These are phyloP conservation scores for Buxus sempervirens DNA, from an alignment of 164 flowering plant genomes.

Conservation along the genomic window DNA sequence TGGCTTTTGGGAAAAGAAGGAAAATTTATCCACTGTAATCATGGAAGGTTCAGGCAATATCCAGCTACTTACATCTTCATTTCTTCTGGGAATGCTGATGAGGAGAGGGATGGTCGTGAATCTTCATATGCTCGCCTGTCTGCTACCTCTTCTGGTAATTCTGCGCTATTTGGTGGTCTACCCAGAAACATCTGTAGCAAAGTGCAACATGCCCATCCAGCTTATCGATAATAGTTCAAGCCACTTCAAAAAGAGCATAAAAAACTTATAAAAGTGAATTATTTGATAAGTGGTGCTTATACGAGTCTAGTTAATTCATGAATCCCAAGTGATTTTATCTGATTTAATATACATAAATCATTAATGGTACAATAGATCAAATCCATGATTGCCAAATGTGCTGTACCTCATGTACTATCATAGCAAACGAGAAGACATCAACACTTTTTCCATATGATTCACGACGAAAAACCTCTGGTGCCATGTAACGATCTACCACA, in stretches of 20 bases:
- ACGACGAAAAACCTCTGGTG: slow-evolving; percentile 64
- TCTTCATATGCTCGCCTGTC: slow-evolving; percentile 65
- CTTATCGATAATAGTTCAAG: not conserved
- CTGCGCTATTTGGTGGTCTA: slow-evolving; percentile 44
- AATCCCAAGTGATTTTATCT: too few species aligned
- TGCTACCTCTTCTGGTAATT: slow-evolving; percentile 43
- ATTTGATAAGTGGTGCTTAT: too few species aligned
- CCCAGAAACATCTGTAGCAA: slow-evolving; percentile 54
- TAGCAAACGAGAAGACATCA: slow-evolving; percentile 65
- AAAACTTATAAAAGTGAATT: too few species aligned
- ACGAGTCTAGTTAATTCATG: too few species aligned
- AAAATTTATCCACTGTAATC: not conserved
- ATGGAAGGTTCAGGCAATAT: not conserved
- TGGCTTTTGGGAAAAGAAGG: not conserved
- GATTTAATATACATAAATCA: not conserved
- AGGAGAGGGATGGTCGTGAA: slow-evolving; percentile 50
- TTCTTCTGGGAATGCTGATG: slow-evolving; percentile 39
- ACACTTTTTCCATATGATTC: slow-evolving; percentile 67
- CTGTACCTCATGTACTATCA: slow-evolving; percentile 53
- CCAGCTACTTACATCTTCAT: slow-evolving; percentile 37
- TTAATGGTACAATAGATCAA: not conserved
- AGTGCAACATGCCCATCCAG: not conserved
- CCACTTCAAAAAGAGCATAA: not conserved
- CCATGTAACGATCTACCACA: slow-evolving; percentile 60
- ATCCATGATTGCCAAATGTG: not conserved